Conservation (phyloP, 2,329 filamentous ascomycete species). For the Diaporthe aspalathi region DNA sequence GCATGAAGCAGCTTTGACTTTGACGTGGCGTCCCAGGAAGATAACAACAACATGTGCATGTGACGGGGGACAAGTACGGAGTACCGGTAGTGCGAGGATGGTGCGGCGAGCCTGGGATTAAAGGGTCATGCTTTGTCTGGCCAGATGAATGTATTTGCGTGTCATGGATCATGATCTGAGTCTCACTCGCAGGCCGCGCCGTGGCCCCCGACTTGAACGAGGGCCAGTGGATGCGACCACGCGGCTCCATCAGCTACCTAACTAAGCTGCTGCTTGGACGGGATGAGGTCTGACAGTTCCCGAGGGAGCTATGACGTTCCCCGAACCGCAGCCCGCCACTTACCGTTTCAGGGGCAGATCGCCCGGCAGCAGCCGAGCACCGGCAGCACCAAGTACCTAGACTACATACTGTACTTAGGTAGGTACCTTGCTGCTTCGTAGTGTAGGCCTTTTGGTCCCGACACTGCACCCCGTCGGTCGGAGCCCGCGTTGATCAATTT, state of each 20-base stretch:
- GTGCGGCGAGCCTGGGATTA: constrained; percentile 1
- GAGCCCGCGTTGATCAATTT: constrained; percentile 24
- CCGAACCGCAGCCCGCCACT: constrained; percentile 8
- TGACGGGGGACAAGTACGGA: neutral
- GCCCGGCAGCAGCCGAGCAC: constrained; percentile 18
- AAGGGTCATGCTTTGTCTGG: constrained; percentile 7
- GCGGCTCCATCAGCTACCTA: constrained; percentile 14
- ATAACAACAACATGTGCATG: neutral
- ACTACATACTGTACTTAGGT: no score
- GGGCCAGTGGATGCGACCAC: constrained; percentile 25
- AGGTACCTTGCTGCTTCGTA: no score
- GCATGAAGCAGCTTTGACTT: constrained; percentile 22
- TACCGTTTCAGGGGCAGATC: constrained; percentile 17
- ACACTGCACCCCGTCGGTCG: constrained; percentile 1
- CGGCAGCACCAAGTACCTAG: neutral
- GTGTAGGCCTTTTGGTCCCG: no score
- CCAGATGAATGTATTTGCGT: neutral
- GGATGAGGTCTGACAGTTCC: neutral
- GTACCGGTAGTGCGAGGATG: neutral
- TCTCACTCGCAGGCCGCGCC: constrained; percentile 1
- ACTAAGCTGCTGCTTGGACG: neutral
- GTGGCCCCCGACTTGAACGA: constrained; percentile 21
- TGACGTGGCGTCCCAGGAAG: constrained; percentile 23
- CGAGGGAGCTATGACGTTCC: constrained; percentile 29
- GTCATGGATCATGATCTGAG: no score